phyloP scores from a whole-genome alignment of 2,329 filamentous ascomycete species.

The Emydomyces testavorans region DNA sequence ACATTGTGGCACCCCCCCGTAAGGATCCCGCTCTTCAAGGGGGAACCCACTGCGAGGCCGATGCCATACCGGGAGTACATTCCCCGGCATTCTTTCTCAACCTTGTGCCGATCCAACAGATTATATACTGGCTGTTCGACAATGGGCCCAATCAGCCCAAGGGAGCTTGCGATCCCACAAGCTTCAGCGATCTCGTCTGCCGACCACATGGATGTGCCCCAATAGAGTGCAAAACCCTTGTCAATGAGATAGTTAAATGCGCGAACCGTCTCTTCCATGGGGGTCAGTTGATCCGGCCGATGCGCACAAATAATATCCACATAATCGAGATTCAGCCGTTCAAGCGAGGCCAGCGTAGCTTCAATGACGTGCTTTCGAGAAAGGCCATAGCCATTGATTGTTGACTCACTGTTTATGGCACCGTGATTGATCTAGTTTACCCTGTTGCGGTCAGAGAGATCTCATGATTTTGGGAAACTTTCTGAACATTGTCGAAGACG shows the following conservation, averaged over 20 bases:
- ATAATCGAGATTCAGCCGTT: conserved; percentile 53
- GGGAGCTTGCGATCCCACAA: conserved; percentile 48
- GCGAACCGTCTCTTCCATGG: conserved; percentile 60
- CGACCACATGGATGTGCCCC: conserved; percentile 59
- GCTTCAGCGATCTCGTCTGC: conserved; percentile 56
- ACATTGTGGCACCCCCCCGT: conserved; percentile 51
- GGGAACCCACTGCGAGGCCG: conserved; percentile 54
- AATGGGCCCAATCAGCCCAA: conserved; percentile 46
- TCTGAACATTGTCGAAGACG: background rate
- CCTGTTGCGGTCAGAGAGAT: conserved; percentile 1
- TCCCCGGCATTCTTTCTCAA: conserved; percentile 50
- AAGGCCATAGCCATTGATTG: conserved; percentile 57
- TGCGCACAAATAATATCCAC: conserved; percentile 64
- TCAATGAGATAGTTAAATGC: conserved; percentile 62
- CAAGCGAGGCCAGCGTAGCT: conserved; percentile 48
- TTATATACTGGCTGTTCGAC: conserved; percentile 55
- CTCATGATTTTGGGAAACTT: too few species aligned
- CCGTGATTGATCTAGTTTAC: conserved; percentile 50
- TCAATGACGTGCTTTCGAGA: conserved; percentile 60
- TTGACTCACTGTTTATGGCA: conserved; percentile 47
- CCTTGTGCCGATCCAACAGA: conserved; percentile 49
- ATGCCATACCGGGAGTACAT: conserved; percentile 51
- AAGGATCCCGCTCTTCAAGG: conserved; percentile 50
- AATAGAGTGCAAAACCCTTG: conserved; percentile 58
- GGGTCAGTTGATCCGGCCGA: conserved; percentile 54